Conservation (phyloP, 345 rosid species). For the Physaria fendleri region DNA sequence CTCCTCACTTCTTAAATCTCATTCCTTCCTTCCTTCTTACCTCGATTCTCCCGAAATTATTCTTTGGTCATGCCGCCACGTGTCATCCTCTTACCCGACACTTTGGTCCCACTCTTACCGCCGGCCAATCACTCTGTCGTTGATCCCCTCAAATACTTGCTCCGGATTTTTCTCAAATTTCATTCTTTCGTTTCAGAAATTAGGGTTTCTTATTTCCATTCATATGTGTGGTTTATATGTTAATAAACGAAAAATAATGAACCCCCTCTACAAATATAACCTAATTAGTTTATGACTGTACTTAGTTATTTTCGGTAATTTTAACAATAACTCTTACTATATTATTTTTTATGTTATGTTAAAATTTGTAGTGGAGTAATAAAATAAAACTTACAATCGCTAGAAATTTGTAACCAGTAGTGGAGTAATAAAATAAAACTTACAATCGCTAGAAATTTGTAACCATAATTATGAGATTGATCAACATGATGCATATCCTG, state of each 20-base stretch:
- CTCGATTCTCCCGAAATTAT: slow-evolving; percentile 25
- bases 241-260: background rate
- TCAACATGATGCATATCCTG: background rate
- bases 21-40: slow-evolving; percentile 4
- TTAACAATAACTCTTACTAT: background rate
- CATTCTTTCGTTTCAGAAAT: background rate
- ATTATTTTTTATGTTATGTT: background rate
- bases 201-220: slow-evolving; percentile 5
- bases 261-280: background rate
- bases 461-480: background rate
- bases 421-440: background rate
- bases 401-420: background rate
- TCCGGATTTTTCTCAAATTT: background rate
- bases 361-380: background rate
- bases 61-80: slow-evolving; percentile 24
- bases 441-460: background rate
- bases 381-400: background rate
- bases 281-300: too few relatives aligned
- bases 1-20: background rate
- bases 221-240: background rate
- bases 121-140: slow-evolving; percentile 22
- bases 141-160: slow-evolving; percentile 1
- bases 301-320: background rate
- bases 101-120: slow-evolving; percentile 6
- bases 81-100: slow-evolving; percentile 11